Evolutionary conservation across 2,329 filamentous ascomycete genomes (phyloP), one percentile per base, ranked within the genome.

Genomic region (Aspergillus glaucus): DNA sequence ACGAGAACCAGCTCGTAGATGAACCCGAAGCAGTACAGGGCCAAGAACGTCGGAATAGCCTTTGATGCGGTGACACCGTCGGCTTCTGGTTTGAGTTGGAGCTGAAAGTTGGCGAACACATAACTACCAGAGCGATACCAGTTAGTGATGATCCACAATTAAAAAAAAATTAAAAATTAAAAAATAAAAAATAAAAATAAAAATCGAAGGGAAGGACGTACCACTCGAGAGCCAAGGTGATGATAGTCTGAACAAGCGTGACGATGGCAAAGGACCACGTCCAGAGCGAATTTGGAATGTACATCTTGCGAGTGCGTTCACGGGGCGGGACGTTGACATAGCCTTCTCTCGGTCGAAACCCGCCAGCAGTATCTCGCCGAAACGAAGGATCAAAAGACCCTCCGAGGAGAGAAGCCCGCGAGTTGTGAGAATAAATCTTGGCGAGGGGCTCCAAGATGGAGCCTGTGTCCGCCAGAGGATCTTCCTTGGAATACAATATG

Each of bases 21-120:
- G 73, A 95, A 97, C 52, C 89, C 93, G 68, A 98, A 96, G 68
- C 96, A 95, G 76, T 97, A 95, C 43, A 98, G 82, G 21, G 92
- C 89, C 50, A 98, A 78, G 72, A 96, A 97, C 34, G 92, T 97
- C 22, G 93, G 92, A 55, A 98, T 95, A 0, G 91, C 81, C 67
- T 73, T 75, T 44, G 75, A 71, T 44, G 75, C 71, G 43, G 66
- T 73, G 44, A 66, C 62, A 15, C 61, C 54, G 26, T 71, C 64
- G 49, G 71, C 62, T 40, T 74, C 63, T 42, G 75, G 70, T 10
- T 66, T 57, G 32, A 79, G 67, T 53, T 76, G 62, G 15, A 67
- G 65, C 67, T 96, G 88, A 70, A 96, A 97, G 60, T 83, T 82
- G 55, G 80, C 90, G 64, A 97, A 98, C 43, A 95, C 82, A 70